Conservation (phyloP, 768 basidiomycete genomes). For the Trametes elegans region DNA sequence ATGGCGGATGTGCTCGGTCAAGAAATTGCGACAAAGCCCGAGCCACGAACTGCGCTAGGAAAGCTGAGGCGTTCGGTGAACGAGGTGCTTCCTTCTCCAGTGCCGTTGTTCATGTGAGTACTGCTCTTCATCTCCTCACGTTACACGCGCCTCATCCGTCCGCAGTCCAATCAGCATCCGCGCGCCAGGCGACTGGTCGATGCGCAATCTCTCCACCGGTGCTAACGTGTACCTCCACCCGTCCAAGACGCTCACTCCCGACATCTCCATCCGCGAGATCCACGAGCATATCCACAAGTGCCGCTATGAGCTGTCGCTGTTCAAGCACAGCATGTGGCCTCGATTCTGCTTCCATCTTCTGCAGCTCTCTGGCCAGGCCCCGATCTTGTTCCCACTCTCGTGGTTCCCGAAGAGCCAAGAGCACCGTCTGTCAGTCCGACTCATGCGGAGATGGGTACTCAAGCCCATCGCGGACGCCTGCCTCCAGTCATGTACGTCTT, state of each 20-base stretch:
- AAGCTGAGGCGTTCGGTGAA: slow-evolving; percentile 7
- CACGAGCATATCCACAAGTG: slow-evolving; percentile 25
- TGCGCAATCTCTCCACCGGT: slow-evolving; percentile 26
- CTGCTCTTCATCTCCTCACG: no score
- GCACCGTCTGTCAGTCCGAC: not conserved
- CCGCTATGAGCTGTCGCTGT: slow-evolving; percentile 21
- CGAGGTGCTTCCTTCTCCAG: slow-evolving; percentile 18
- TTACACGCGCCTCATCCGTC: not conserved
- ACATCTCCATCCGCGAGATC: slow-evolving; percentile 15
- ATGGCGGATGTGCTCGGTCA: slow-evolving; percentile 24
- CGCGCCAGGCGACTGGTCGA: slow-evolving; percentile 25
- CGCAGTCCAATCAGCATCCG: slow-evolving; percentile 25
- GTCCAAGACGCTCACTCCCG: not conserved
- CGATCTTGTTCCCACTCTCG: slow-evolving; percentile 18
- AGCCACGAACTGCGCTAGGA: slow-evolving; percentile 1
- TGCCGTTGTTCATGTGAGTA: slow-evolving; percentile 25
- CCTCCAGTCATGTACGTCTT: slow-evolving; percentile 20
- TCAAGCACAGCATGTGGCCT: slow-evolving; percentile 24
- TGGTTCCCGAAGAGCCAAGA: slow-evolving; percentile 18
- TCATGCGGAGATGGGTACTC: slow-evolving; percentile 10
- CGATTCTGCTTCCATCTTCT: slow-evolving; percentile 17
- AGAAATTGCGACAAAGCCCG: slow-evolving; percentile 14
- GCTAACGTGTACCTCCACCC: slow-evolving; percentile 24
- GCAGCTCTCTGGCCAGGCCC: slow-evolving; percentile 23
- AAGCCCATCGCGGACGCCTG: slow-evolving; percentile 17